Conservation (phyloP, 2,329 filamentous ascomycete species). For the Stenocarpella maydis region DNA sequence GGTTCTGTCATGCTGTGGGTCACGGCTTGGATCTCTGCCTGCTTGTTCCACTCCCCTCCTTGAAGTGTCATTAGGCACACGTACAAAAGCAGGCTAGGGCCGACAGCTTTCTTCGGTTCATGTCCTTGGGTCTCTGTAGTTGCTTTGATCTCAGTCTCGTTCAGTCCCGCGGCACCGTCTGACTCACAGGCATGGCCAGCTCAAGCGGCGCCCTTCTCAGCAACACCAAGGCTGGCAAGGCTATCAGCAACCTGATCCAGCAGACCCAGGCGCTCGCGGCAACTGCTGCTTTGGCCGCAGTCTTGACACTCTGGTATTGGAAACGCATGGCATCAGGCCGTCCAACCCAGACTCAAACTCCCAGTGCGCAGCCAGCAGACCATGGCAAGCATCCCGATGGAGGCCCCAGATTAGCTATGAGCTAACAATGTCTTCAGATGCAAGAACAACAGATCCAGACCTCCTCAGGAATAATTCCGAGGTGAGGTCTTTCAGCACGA, state of each 20-base stretch:
- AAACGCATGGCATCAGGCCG: conserved; percentile 29
- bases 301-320: conserved; percentile 29
- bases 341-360: conserved; percentile 6
- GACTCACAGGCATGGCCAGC: conserved; percentile 31
- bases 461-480: conserved; percentile 80
- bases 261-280: conserved; percentile 22
- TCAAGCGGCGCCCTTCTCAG: conserved; percentile 9
- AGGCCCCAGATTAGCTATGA: too few relatives aligned
- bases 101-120: background rate
- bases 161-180: conserved; percentile 1
- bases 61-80: conserved; percentile 19
- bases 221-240: conserved; percentile 26
- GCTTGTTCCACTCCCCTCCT: conserved; percentile 29
- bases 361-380: background rate
- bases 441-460: conserved; percentile 74
- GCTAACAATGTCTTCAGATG: conserved; percentile 39
- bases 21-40: conserved; percentile 33
- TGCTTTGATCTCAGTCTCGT: background rate
- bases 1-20: conserved; percentile 35
- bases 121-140: background rate
- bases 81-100: background rate
- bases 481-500: conserved; percentile 76
- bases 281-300: conserved; percentile 19
- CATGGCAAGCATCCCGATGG: conserved; percentile 19
- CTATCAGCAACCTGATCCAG: conserved; percentile 17